Base-by-base conservation (phyloP, 352 stramenopile species). In the Pythium sp. region DNA sequence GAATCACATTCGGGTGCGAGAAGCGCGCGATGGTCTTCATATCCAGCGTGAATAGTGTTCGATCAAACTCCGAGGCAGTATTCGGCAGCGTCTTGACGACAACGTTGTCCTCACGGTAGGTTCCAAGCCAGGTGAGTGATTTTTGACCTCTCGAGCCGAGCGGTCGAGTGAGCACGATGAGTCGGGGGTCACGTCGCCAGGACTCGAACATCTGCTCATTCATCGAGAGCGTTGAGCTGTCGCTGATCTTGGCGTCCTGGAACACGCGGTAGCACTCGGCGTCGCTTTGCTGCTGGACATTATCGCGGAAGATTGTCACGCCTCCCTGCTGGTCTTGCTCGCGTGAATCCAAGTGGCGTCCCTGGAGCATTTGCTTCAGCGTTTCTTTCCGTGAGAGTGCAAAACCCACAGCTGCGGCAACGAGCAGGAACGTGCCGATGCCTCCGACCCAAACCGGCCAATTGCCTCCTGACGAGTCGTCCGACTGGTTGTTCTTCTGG, bases 81-180 rank as follows among this genome's bases (percentile, higher is more conserved):
- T 56, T 61, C 20, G 47, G 58, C 47, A 71, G 32, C 22, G 34
- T 55, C 65, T 67, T 66, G 30, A 71, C 47, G 0, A 67, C 65
- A n/a, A 71, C 65, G 8, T 60, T 32, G 15, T 66, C 46, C 12
- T 46, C 22, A 8, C 49, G 46, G 14, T 71, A 71, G 26, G 78
- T 74, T 6, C 78, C 84, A 20, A 90, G 62, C 84, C 84, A 92
- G 8, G 88, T 81, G 61, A 86, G 81, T n/a, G 81, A 78, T 55
- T 79, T 87, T 20, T 76, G 77, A 0, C 80, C 81, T 63, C 81
- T 79, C 22, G 80, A 79, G 0, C 62, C 62, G 1, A 68, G 53
- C 24, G 62, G 62, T 11, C 41, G 38, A 20, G 30, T 24, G 3
- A 54, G 20, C 34, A 9, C 12, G 36, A 68, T 61, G 36, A 61